These are phyloP conservation scores for Coleophoma eucalyptorum DNA, from an alignment of 2,329 filamentous ascomycete genomes.

Conservation along the genomic window DNA sequence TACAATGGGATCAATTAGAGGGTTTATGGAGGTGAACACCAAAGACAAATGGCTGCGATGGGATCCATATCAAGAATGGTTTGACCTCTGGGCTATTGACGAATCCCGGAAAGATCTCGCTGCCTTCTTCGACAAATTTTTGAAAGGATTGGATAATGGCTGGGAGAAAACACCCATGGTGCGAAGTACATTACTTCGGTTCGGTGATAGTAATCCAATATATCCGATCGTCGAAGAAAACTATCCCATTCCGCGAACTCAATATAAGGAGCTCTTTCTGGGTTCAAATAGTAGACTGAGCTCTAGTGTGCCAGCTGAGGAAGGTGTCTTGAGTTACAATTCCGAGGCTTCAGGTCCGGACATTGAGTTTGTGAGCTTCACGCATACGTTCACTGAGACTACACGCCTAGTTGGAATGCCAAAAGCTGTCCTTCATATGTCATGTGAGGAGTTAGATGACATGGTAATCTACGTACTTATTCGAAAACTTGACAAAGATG, in stretches of 20 bases:
- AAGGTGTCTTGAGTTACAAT: conserved; percentile 10
- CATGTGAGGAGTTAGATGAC: conserved; percentile 36
- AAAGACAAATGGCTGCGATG: conserved; percentile 10
- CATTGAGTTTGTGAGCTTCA: conserved; percentile 28
- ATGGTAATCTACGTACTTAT: conserved; percentile 40
- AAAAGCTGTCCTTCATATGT: conserved; percentile 43
- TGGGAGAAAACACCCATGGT: conserved; percentile 44
- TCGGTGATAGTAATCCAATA: conserved; percentile 21
- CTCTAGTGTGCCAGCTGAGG: neutral
- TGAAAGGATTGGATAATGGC: conserved; percentile 38
- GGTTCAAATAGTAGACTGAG: conserved; percentile 2
- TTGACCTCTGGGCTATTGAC: conserved; percentile 33
- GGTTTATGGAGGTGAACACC: conserved; percentile 1
- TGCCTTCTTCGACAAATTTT: conserved; percentile 41
- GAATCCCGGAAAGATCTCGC: conserved; percentile 33
- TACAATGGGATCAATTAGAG: conserved; percentile 4
- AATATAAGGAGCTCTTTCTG: conserved; percentile 30
- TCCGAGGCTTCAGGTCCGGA: conserved; percentile 28
- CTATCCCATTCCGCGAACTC: conserved; percentile 29
- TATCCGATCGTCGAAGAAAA: conserved; percentile 28
- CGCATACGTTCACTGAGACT: conserved; percentile 32
- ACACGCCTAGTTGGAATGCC: conserved; percentile 40
- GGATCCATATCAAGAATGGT: conserved; percentile 38
- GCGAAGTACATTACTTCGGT: conserved; percentile 28
- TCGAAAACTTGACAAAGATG: conserved; percentile 38